Base-by-base conservation (phyloP, 352 stramenopile genomes). In the Phytophthora crassamura region DNA sequence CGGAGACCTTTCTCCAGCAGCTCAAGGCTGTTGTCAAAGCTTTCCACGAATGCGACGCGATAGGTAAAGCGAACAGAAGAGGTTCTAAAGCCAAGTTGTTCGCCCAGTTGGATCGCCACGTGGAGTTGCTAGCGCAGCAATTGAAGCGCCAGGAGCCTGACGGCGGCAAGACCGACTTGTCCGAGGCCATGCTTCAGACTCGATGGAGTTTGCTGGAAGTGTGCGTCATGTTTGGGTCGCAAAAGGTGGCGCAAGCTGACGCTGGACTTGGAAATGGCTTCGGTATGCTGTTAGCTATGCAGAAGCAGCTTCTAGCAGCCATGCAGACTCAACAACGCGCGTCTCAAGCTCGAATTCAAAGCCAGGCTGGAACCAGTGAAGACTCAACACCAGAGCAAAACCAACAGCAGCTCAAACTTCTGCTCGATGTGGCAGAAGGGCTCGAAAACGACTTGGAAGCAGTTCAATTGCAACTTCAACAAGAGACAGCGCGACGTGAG, bases 381-480 rank as follows among this genome's bases (percentile, higher is more conserved):
- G 41, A 38, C 10, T 12, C 61, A 50, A 10, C 42, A 61, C 16
- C 38, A 20, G n/a, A 18, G 33, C 61, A 55, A 62, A 78, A 65
- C 35, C 69, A 84, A 52, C 47, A 78, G 5, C 80, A 89, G 53
- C 78, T 88, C 36, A 83, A 87, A n/a, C 51, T 78, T 43, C 66
- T 92, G 8, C 68, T 92, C 7, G 81, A 90, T 33, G 81, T 90
- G 0, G 82, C 81, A 8, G 81, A 90, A 60, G 72, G 68, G 0
- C 77, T 92, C 0, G 84, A 92, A 58, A 77, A 51, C 12, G 83
- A 92, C 25, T 45, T 92, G 8, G 81, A 89, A 48, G 63, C 58
- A 0, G 64, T 80, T 1, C 77, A 88, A 35, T 48, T 65, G 2
- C 64, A 73, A 4, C 74, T 84, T 4, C 69, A 87, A 11, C 55